Base-by-base conservation (phyloP, 1,284 basidiomycete species). In the Cutaneotrichosporon spelunceum region DNA sequence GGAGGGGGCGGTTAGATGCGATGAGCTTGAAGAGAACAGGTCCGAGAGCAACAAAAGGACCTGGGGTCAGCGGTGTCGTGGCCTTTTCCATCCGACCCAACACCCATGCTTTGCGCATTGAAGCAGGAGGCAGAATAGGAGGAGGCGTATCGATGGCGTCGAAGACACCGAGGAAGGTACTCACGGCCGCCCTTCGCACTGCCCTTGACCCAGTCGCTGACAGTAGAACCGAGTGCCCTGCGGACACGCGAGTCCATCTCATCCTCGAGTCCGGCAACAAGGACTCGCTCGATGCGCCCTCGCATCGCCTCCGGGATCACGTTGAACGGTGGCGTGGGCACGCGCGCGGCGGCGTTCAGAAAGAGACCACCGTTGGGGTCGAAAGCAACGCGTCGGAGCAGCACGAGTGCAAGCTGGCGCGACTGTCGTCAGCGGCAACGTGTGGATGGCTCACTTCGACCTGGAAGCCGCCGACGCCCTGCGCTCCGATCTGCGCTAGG, bases 391-490 rank as follows among this genome's bases (percentile, higher is more conserved):
- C 74, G 66, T 14, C 68, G 67, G 10, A 78, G 69, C 1, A 76
- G 63, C 27, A 78, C 71, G 14, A 75, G 65, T 10, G 69, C 56
- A 4, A 78, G 64, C 5, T 76, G 65, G 14, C 76, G 75, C 36
- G 74, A 68, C 76, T 78, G 49, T 11, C 23, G 48, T 56, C 36
- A 48, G 33, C 14, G 16, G 11, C 4, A 9, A 39, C 19, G n/a
- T 16, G 50, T 14, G 30, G 39, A 24, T 16, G 1, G 63, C 73
- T 63, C 61, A 77, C 76, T 45, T 78, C 76, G 0, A 73, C 61
- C 56, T 76, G 76, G 58, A 74, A 78, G 4, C 76, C 76, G 14
- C 76, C 76, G 0, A 78, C 76, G 16, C 71, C 75, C 52, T 67
- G 70, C 2, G 74, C 72, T 14, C 76, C 76, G 42, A 78, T 70